These are phyloP conservation scores for Dioscorea zingiberensis DNA, from an alignment of 106 monocot species.

Conservation along the genomic window DNA sequence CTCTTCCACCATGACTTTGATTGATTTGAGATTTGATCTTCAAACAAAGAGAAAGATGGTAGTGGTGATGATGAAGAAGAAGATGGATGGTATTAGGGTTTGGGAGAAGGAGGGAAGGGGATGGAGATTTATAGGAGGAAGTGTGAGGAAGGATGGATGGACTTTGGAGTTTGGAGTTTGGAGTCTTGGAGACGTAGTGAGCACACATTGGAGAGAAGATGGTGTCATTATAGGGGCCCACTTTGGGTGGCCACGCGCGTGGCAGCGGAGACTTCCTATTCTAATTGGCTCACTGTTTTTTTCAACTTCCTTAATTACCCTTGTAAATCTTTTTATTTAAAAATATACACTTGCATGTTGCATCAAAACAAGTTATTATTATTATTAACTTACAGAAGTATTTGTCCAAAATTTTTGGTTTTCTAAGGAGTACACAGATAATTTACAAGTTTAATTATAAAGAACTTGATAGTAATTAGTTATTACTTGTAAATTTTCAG, in stretches of 20 bases:
- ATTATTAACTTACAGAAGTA: background rate
- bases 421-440: too few species aligned
- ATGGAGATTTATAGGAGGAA: background rate
- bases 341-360: background rate
- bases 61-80: background rate
- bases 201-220: background rate
- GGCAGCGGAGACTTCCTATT: background rate
- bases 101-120: background rate
- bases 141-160: background rate
- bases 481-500: too few species aligned
- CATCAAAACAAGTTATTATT: background rate
- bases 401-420: too few species aligned
- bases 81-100: background rate
- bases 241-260: background rate
- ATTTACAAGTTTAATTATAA: too few species aligned
- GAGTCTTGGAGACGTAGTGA: background rate
- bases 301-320: too few species aligned
- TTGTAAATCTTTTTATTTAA: too few species aligned
- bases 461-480: too few species aligned
- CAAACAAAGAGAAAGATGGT: background rate
- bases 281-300: background rate
- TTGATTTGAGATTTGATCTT: too few species aligned
- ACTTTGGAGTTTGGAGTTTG: background rate
- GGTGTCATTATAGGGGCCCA: background rate
- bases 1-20: constrained; percentile 6